phyloP scores from a whole-genome alignment of 73 alveolate species.

The Paramecium octaurelia region DNA sequence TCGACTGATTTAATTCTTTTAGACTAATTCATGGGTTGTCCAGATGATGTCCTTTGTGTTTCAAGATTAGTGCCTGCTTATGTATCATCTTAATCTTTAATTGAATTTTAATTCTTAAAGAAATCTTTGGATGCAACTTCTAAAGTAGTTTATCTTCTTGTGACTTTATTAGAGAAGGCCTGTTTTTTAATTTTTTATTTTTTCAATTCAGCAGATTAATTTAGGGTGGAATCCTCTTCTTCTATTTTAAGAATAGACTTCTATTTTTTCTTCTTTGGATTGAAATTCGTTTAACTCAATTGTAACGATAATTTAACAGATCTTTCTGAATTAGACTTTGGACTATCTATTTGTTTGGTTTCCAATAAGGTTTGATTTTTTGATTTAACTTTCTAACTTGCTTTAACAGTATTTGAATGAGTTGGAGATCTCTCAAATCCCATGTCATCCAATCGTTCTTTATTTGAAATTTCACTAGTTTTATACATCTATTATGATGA shows the following conservation, averaged over 20 bases:
- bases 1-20: neutral
- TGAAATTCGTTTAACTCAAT: neutral
- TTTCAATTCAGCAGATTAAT: neutral
- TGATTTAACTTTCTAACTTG: neutral
- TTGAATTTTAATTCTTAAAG: neutral
- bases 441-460: neutral
- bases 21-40: neutral
- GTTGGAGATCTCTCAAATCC: slow-evolving; percentile 22
- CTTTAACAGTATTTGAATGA: neutral
- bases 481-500: neutral
- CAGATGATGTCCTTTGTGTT: slow-evolving; percentile 22
- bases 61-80: slow-evolving; percentile 31
- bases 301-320: neutral
- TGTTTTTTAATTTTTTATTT: neutral
- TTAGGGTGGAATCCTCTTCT: neutral
- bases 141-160: slow-evolving; percentile 11
- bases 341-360: neutral
- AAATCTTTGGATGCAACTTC: neutral
- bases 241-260: neutral
- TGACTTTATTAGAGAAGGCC: neutral
- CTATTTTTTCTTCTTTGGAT: neutral
- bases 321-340: neutral
- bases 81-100: neutral
- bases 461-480: neutral
- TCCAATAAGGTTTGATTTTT: neutral